Percentiles rank a stretch among this genome's conserved stretches.
Evolutionary conservation across 2,329 filamentous ascomycete species (phyloP).

Genomic region (Zarea fungicola): DNA sequence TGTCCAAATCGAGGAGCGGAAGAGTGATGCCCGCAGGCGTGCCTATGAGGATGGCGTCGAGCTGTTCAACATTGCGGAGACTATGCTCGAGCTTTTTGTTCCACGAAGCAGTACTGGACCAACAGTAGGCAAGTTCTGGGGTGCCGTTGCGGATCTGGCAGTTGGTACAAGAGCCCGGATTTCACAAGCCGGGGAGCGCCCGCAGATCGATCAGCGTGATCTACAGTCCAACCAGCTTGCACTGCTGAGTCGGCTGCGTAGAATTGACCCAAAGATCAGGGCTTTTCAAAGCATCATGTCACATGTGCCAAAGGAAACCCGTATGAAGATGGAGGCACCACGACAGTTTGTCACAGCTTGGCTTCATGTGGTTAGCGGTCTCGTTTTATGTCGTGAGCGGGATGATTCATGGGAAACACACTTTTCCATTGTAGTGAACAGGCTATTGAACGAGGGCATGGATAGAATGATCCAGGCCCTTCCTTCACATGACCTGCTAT

Average conservation of each 20-base stretch:
- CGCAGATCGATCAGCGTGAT: neutral
- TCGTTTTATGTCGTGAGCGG: slow-evolving; percentile 25
- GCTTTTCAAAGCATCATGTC: slow-evolving; percentile 26
- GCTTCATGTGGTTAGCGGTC: slow-evolving; percentile 35
- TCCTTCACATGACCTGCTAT: slow-evolving; percentile 27
- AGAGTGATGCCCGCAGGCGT: slow-evolving; percentile 19
- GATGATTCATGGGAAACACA: slow-evolving; percentile 24
- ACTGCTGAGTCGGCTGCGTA: neutral
- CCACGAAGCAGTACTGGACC: slow-evolving; percentile 30
- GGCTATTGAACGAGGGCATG: slow-evolving; percentile 31
- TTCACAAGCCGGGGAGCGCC: neutral
- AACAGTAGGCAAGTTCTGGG: slow-evolving; percentile 40
- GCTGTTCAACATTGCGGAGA: slow-evolving; percentile 36
- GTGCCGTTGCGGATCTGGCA: slow-evolving; percentile 29
- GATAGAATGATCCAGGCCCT: slow-evolving; percentile 30
- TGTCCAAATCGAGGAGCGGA: slow-evolving; percentile 21
- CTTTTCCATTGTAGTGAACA: slow-evolving; percentile 23
- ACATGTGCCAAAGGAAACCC: slow-evolving; percentile 23
- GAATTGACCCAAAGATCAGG: slow-evolving; percentile 19
- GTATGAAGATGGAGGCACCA: slow-evolving; percentile 28
- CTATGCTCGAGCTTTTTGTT: slow-evolving; percentile 38
- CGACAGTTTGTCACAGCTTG: slow-evolving; percentile 34
- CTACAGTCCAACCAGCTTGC: neutral
- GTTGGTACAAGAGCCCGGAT: slow-evolving; percentile 18
- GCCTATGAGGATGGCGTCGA: slow-evolving; percentile 31